Evolutionary conservation across 2,329 filamentous ascomycete species (phyloP).

Genomic region (Lasiodiplodia gonubiensis): DNA sequence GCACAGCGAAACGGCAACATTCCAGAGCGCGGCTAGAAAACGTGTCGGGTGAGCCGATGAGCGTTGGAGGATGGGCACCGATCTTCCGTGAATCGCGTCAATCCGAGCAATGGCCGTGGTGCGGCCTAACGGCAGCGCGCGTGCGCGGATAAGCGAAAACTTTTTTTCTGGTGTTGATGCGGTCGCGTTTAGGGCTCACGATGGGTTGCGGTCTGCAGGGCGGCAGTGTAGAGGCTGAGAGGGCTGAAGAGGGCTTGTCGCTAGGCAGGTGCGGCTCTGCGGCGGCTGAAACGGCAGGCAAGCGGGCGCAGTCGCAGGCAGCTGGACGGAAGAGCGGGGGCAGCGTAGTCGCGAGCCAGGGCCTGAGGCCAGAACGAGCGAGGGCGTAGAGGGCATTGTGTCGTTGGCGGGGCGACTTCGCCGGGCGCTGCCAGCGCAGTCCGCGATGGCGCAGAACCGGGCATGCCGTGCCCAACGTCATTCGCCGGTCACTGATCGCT

Average conservation of each 20-base stretch:
- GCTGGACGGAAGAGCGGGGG: constrained; percentile 4
- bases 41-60: constrained; percentile 9
- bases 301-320: constrained; percentile 19
- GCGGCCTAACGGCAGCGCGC: constrained; percentile 15
- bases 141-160: background rate
- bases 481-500: constrained; percentile 26
- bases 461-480: constrained; percentile 22
- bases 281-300: constrained; percentile 25
- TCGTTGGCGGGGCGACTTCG: constrained; percentile 9
- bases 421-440: constrained; percentile 11
- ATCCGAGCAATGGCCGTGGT: constrained; percentile 19
- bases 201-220: constrained; percentile 1
- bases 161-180: background rate
- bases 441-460: constrained; percentile 15
- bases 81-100: constrained; percentile 19
- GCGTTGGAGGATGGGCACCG: constrained; percentile 20
- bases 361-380: background rate
- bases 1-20: constrained; percentile 12
- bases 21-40: constrained; percentile 24
- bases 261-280: constrained; percentile 20
- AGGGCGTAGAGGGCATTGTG: background rate
- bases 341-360: constrained; percentile 1
- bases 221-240: background rate
- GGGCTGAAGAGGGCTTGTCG: constrained; percentile 2
- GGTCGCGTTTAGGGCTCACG: background rate